Conservation (phyloP, 208 protist genomes). For the Borovskyia barvae region DNA sequence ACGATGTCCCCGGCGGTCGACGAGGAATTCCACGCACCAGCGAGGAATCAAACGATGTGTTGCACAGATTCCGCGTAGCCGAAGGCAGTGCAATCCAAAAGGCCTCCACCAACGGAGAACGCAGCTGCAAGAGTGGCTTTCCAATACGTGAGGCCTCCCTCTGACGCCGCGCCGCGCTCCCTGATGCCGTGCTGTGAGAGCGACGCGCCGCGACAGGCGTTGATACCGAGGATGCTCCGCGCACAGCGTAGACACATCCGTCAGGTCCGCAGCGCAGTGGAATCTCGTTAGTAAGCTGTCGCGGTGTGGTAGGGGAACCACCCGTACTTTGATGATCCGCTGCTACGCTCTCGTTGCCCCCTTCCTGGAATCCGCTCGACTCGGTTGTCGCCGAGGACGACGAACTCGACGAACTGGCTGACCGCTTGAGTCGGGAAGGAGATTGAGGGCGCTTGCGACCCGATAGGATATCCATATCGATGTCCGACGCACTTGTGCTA, state of each 20-base stretch:
- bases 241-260: conserved; percentile 9
- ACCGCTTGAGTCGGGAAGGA: too few species aligned
- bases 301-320: too few species aligned
- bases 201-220: too few species aligned
- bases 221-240: too few species aligned
- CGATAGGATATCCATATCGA: conserved; percentile 19
- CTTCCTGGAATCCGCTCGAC: not conserved
- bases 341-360: too few species aligned
- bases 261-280: conserved; percentile 19
- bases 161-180: too few species aligned
- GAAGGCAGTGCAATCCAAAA: conserved; percentile 21
- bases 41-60: too few species aligned
- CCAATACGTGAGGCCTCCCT: not conserved
- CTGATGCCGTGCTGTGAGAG: too few species aligned
- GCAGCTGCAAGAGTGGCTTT: conserved; percentile 8
- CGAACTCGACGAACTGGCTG: not conserved
- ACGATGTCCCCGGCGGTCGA: too few species aligned
- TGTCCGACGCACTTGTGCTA: conserved; percentile 30
- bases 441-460: conserved; percentile 18
- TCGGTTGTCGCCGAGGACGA: not conserved
- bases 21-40: too few species aligned
- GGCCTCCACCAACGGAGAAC: conserved; percentile 18
- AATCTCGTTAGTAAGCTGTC: too few species aligned
- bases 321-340: too few species aligned
- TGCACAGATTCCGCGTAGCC: not conserved